Evolutionary conservation across 768 basidiomycete genomes (phyloP).

Genomic region (Boletus rex-veris): DNA sequence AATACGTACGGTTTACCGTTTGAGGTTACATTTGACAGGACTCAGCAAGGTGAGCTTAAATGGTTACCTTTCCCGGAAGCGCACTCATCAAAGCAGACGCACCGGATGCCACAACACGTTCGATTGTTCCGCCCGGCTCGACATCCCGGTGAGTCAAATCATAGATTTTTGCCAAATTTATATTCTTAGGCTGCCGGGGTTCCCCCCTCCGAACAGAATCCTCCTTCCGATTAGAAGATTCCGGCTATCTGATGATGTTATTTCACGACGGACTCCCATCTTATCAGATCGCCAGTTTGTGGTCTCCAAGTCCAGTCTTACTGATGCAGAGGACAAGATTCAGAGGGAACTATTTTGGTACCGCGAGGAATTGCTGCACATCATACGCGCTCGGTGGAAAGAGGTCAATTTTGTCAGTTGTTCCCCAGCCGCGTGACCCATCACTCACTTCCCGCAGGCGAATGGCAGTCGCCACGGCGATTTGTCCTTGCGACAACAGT

Average conservation of each 20-base stretch:
- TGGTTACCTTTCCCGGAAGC: background rate
- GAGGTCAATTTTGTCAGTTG: slow-evolving; percentile 52
- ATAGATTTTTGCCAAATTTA: background rate
- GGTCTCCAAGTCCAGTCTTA: slow-evolving; percentile 67
- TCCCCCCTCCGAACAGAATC: slow-evolving; percentile 39
- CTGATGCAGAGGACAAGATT: slow-evolving; percentile 51
- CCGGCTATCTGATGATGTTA: slow-evolving; percentile 51
- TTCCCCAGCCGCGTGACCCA: background rate
- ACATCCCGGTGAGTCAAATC: slow-evolving; percentile 60
- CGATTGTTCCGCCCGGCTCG: slow-evolving; percentile 82
- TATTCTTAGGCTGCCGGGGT: slow-evolving; percentile 4
- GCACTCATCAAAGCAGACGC: slow-evolving; percentile 33
- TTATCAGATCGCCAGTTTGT: slow-evolving; percentile 90
- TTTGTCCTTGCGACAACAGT: slow-evolving; percentile 72
- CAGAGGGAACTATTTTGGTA: slow-evolving; percentile 95
- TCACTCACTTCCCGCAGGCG: slow-evolving; percentile 45
- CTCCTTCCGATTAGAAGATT: slow-evolving; percentile 73
- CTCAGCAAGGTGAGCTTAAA: slow-evolving; percentile 52
- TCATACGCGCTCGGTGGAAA: slow-evolving; percentile 71
- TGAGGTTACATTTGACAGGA: slow-evolving; percentile 74
- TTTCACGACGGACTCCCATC: slow-evolving; percentile 74
- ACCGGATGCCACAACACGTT: slow-evolving; percentile 41
- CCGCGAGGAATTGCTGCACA: slow-evolving; percentile 77
- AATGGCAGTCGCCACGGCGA: slow-evolving; percentile 75
- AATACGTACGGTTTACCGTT: slow-evolving; percentile 93